Evolutionary conservation across 495 filamentous ascomycete species (phyloP), one percentile per base, ranked within the genome.

Genomic region (Trichoderma virens): DNA sequence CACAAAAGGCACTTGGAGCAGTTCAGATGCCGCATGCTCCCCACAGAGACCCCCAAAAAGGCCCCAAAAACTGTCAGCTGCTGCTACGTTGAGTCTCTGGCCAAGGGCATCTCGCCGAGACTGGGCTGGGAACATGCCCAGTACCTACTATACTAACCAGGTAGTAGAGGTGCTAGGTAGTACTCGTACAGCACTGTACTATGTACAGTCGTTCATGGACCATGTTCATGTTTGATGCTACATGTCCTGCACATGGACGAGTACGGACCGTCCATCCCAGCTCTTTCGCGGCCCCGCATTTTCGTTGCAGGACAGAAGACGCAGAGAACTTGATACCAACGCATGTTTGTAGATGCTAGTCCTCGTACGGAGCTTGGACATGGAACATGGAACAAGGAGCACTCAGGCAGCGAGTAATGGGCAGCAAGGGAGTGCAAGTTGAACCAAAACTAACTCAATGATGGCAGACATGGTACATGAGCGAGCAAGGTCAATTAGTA

Each of bases 1-100:
- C 13, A 7, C 25, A 30, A 56, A 3, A 30, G 9, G 51, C 27
- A 28, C 23, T 16, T 56, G 51, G 51, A n/a, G 51, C 51, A 31
- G 18, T 30, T 56, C 51, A 56, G 51, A 56, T 56, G 51, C 51
- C 51, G 51, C 25, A 14, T 30, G 8, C 51, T 56, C 51, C 51
- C 51, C 51, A 56, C 51, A 56, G 23, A 56, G 45, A 20, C n/a
- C 45, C 45, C 45, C 45, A 3, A 51, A 51, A 51, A 11, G 27
- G 51, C 13, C 25, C 51, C 25, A 5, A 11, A 14, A 30, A 9
- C 9, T 56, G 51, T 56, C 51, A 56, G 51, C 51, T 56, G 51
- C 51, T 56, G 51, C 51, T 56, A 56, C 51, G 51, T 56, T 56
- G 51, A 56, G 51, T 56, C 51, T 56, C 27, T 56, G 23, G 51